phyloP scores from a whole-genome alignment of 352 stramenopile species.

The Phytophthora multivora region DNA sequence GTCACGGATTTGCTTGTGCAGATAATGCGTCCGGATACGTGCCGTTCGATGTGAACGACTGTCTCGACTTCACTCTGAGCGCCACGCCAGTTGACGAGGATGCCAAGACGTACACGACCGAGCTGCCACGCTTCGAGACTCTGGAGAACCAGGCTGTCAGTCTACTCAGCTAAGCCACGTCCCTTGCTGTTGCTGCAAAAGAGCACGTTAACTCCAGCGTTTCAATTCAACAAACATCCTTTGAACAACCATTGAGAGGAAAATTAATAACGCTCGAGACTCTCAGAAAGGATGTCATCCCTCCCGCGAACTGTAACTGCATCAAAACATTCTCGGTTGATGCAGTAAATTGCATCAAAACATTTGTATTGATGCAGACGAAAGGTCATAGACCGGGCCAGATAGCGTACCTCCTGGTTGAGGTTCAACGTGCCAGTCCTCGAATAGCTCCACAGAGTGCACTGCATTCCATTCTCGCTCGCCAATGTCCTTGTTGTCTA shows the following conservation, averaged over 20 bases:
- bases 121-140: constrained; percentile 40
- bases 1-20: constrained; percentile 42
- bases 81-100: constrained; percentile 32
- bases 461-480: background rate
- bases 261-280: too few relatives aligned
- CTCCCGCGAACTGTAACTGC: background rate
- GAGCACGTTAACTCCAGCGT: background rate
- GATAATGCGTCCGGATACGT: constrained; percentile 28
- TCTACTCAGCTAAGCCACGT: constrained; percentile 21
- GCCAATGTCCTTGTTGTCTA: constrained; percentile 23
- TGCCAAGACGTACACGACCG: constrained; percentile 38
- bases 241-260: background rate
- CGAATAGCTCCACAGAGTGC: constrained; percentile 12
- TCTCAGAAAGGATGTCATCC: constrained; percentile 17
- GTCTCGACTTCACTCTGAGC: constrained; percentile 48
- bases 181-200: background rate
- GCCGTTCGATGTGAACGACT: constrained; percentile 40
- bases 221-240: background rate
- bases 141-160: constrained; percentile 46
- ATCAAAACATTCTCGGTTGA: too few relatives aligned
- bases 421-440: constrained; percentile 13
- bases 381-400: constrained; percentile 16
- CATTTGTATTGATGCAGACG: constrained; percentile 31
- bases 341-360: constrained; percentile 26
- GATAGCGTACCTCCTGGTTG: background rate